Evolutionary conservation across 192 early-diverging fungal genomes (phyloP).

Genomic region (Linderina pennispora): DNA sequence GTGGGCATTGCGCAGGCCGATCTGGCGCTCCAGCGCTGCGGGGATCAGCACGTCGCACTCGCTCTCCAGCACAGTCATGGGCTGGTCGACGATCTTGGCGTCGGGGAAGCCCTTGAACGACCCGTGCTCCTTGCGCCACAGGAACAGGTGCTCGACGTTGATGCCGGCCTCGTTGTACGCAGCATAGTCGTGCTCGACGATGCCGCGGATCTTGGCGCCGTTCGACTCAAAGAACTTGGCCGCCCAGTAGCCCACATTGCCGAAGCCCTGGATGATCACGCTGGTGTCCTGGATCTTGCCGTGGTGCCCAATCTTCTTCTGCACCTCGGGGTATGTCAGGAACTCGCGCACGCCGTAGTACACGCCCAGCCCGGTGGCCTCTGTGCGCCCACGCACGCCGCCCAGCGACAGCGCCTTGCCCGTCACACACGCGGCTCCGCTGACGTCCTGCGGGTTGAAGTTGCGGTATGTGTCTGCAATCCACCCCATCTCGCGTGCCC

Average conservation of each 20-base stretch:
- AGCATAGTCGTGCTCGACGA: slow-evolving; percentile 65
- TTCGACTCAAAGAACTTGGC: slow-evolving; percentile 76
- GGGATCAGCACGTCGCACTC: slow-evolving; percentile 81
- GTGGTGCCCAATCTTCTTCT: slow-evolving; percentile 55
- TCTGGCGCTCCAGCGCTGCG: slow-evolving; percentile 76
- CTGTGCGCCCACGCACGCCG: slow-evolving; percentile 75
- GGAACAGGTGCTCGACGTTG: slow-evolving; percentile 59
- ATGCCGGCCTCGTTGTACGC: slow-evolving; percentile 60
- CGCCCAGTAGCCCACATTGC: slow-evolving; percentile 81
- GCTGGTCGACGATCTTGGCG: slow-evolving; percentile 54
- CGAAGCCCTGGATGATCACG: slow-evolving; percentile 79
- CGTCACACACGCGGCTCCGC: slow-evolving; percentile 76
- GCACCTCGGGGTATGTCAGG: slow-evolving; percentile 71
- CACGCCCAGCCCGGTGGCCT: slow-evolving; percentile 78
- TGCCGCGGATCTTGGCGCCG: slow-evolving; percentile 70
- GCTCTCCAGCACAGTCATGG: slow-evolving; percentile 54
- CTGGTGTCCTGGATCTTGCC: slow-evolving; percentile 53
- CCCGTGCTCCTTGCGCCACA: slow-evolving; percentile 56
- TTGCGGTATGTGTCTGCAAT: slow-evolving; percentile 82
- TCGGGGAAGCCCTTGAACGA: slow-evolving; percentile 61
- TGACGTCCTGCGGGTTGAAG: slow-evolving; percentile 73
- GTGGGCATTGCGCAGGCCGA: slow-evolving; percentile 65
- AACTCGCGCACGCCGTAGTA: slow-evolving; percentile 80
- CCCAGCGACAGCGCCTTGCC: slow-evolving; percentile 75
- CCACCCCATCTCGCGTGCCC: slow-evolving; percentile 80